Evolutionary conservation across 345 rosid genomes (phyloP).

Genomic region (Pistacia integerrima): DNA sequence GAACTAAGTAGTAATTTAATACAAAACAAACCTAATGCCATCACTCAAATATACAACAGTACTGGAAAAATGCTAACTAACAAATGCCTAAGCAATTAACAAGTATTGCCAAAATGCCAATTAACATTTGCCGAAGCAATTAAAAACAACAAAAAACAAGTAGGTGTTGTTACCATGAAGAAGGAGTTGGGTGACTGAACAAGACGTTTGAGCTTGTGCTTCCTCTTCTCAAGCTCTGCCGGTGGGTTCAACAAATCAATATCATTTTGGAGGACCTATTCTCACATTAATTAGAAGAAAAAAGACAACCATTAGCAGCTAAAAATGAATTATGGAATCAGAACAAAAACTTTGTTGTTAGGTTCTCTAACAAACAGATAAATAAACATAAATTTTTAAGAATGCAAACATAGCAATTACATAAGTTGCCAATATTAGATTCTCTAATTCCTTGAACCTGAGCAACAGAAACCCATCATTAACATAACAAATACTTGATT

Average conservation of each 20-base stretch:
- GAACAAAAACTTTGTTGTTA: neutral
- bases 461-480: neutral
- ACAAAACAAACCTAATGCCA: neutral
- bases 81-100: neutral
- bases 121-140: neutral
- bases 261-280: conserved; percentile 68
- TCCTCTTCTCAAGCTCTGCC: conserved; percentile 75
- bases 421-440: neutral
- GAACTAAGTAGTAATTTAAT: neutral
- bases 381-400: too few relatives aligned
- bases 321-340: neutral
- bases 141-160: neutral
- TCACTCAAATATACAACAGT: neutral
- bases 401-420: neutral
- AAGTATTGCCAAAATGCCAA: neutral
- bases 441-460: neutral
- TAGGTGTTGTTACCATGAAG: conserved; percentile 50
- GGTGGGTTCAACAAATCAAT: conserved; percentile 75
- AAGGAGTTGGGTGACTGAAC: conserved; percentile 75
- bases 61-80: too few relatives aligned
- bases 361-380: neutral
- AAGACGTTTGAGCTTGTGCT: conserved; percentile 84
- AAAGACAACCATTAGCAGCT: neutral
- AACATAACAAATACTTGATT: neutral
- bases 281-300: neutral